A percentile compares a stretch with the other conserved stretches of the same genome.
Evolutionary conservation across 1,284 basidiomycete genomes (phyloP).

Genomic region (Kalmanozyma brasiliensis): DNA sequence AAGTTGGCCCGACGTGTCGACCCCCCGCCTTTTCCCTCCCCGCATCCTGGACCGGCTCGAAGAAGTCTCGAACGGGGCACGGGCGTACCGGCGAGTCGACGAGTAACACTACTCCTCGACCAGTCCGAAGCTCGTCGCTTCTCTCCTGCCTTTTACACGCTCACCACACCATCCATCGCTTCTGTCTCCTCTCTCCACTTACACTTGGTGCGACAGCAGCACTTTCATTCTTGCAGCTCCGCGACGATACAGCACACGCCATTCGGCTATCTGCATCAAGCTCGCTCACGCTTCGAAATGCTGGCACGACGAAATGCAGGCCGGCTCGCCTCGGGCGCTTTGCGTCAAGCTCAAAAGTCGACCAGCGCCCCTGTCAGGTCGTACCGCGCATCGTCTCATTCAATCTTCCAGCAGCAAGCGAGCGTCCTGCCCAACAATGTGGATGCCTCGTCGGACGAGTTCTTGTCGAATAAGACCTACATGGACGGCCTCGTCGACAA

Average conservation of each 20-base stretch:
- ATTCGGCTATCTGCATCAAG: background rate
- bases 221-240: background rate
- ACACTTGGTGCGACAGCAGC: no score
- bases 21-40: slow-evolving; percentile 10
- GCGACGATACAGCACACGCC: background rate
- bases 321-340: slow-evolving; percentile 12
- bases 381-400: slow-evolving; percentile 35
- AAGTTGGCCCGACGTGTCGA: slow-evolving; percentile 7
- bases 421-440: slow-evolving; percentile 57
- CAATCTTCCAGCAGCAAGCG: slow-evolving; percentile 36
- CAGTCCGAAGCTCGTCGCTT: no score
- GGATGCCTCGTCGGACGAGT: slow-evolving; percentile 46
- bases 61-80: no score
- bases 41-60: slow-evolving; percentile 8
- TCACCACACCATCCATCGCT: no score
- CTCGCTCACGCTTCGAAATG: slow-evolving; percentile 5
- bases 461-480: slow-evolving; percentile 50
- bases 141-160: background rate
- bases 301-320: slow-evolving; percentile 9
- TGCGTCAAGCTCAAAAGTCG: slow-evolving; percentile 6
- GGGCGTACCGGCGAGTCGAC: background rate
- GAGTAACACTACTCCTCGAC: no score
- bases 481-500: slow-evolving; percentile 56
- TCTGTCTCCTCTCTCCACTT: no score
- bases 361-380: slow-evolving; percentile 4